Percentiles rank a stretch among this genome's conserved stretches.
These are phyloP conservation scores for Cyclostephanos tholiformis DNA, from an alignment of 108 stramenopile species.

Conservation along the genomic window DNA sequence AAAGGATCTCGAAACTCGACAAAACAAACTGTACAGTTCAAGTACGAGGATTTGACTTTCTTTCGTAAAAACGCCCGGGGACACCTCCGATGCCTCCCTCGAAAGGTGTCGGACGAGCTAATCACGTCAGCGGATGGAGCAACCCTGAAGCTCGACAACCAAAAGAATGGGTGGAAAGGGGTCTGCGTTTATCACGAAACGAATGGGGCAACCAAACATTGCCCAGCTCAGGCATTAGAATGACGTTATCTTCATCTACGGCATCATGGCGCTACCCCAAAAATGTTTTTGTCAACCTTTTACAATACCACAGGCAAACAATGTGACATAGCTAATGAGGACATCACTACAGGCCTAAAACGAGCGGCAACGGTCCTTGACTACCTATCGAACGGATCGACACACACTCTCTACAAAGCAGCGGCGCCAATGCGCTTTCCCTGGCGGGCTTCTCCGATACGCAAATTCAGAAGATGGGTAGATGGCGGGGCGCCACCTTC, in stretches of 20 bases:
- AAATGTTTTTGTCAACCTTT: too few relatives aligned
- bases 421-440: constrained; percentile 16
- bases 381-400: neutral
- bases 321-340: neutral
- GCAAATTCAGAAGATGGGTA: constrained; percentile 15
- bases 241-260: too few relatives aligned
- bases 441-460: constrained; percentile 1
- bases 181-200: too few relatives aligned
- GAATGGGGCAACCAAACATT: too few relatives aligned
- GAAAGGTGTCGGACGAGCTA: neutral
- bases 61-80: neutral
- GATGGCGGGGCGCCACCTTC: constrained; percentile 12
- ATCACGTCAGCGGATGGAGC: neutral
- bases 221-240: too few relatives aligned
- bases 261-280: too few relatives aligned
- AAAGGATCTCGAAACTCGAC: neutral
- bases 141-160: too few relatives aligned
- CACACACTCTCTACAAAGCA: neutral
- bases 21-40: constrained; percentile 12
- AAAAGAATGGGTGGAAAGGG: too few relatives aligned
- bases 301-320: too few relatives aligned
- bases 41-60: neutral
- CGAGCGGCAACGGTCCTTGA: neutral
- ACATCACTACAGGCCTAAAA: neutral
- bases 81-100: neutral